Evolutionary conservation across 139 green algal genomes (phyloP), one percentile per base, ranked within the genome.

Genomic region (Asterochloris erici): DNA sequence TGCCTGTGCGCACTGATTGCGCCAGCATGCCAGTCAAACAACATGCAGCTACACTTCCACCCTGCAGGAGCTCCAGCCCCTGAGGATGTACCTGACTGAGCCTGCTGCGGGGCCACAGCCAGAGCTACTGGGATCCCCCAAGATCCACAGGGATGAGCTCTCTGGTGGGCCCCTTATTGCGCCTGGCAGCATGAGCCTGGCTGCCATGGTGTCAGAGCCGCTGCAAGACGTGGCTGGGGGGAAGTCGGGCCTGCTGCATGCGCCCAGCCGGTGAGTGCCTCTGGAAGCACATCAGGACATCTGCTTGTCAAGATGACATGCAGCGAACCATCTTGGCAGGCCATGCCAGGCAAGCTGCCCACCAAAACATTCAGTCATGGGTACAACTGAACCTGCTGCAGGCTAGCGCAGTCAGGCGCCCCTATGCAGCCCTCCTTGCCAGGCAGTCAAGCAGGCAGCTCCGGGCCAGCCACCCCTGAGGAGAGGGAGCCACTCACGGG

Each of bases 121-220:
- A 14, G 60, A 60, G 60, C 76, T 80, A n/a, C 47, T 80, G 60
- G 76, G 76, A n/a, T 80, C 76, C 27, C 76, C 76, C 60, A 80
- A 62, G n/a, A 80, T 80, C n/a, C 60, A 80, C 0, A 15, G 14
- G 60, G 76, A 80, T 70, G 76, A 69, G 76, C 76, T 80, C 60
- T 80, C 76, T 60, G 76, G 76, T 10, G 76, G 76, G 0, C 24
- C 68, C 23, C 68, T 80, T 27, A 28, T 80, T 60, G 76, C 76
- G 17, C 76, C 76, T 47, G 76, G 76, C 60, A 70, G 60, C 24
- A n/a, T 70, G 68, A 80, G 60, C 76, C 68, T 62, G 47, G 76
- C 76, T 14, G 23, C 76, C 38, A 54, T 54, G 11, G 76, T 80
- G 29, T 80, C 76, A 54, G 76, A 80, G 47, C 76, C 76, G 24